phyloP scores from a whole-genome alignment of 2,329 filamentous ascomycete genomes.

The Dendryphion nanum region DNA sequence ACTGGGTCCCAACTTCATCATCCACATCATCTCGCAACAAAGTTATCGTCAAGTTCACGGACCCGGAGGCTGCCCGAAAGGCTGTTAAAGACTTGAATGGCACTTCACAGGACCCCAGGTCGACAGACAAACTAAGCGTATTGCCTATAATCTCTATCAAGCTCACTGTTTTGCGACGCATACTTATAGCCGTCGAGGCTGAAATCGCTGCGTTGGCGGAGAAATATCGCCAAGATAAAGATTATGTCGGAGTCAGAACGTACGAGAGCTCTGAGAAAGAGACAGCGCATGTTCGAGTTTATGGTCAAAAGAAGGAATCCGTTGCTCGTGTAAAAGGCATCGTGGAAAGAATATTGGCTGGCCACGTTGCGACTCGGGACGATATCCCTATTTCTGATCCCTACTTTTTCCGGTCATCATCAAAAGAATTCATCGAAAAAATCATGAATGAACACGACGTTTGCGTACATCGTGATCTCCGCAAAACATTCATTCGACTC shows the following conservation, averaged over 20 bases:
- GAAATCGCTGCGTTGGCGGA: conserved; percentile 8
- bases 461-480: conserved; percentile 6
- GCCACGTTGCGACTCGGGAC: conserved; percentile 6
- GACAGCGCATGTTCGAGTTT: conserved; percentile 7
- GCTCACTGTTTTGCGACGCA: conserved; percentile 6
- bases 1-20: conserved; percentile 4
- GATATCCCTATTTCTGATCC: conserved; percentile 1
- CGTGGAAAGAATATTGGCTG: conserved; percentile 11
- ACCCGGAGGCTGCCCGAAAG: conserved; percentile 8
- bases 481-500: conserved; percentile 4
- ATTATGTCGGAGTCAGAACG: conserved; percentile 6
- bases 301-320: conserved; percentile 6
- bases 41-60: conserved; percentile 10
- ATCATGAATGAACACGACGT: conserved; percentile 2
- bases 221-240: background rate
- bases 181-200: conserved; percentile 5
- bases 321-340: conserved; percentile 7
- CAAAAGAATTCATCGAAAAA: conserved; percentile 1
- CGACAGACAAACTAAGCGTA: conserved; percentile 9
- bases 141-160: conserved; percentile 9
- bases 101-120: conserved; percentile 2
- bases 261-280: conserved; percentile 8
- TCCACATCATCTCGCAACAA: conserved; percentile 2
- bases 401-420: conserved; percentile 5
- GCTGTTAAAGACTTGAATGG: conserved; percentile 10